Percentiles rank a stretch among this genome's conserved stretches.
These are phyloP conservation scores for Hydnomerulius pinastri DNA, from an alignment of 768 basidiomycete species.

Conservation along the genomic window DNA sequence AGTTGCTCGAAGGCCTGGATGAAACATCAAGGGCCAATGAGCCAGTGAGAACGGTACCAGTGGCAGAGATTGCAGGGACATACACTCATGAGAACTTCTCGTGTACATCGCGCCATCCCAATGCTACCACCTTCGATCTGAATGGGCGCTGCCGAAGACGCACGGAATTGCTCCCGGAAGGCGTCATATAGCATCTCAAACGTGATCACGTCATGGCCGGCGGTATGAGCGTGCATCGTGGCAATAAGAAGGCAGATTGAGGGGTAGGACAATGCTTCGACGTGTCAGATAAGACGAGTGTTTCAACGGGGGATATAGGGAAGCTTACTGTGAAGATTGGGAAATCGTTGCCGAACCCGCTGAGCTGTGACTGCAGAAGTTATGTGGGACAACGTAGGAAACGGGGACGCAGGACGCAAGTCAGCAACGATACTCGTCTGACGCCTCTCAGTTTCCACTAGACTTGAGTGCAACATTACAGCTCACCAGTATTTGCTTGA, in stretches of 20 bases:
- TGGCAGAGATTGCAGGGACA: constrained; percentile 28
- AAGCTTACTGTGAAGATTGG: constrained; percentile 54
- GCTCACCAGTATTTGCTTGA: constrained; percentile 64
- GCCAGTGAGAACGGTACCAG: constrained; percentile 3
- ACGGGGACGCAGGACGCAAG: constrained; percentile 54
- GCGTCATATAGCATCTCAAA: constrained; percentile 89
- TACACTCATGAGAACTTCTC: constrained; percentile 67
- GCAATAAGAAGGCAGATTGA: constrained; percentile 83
- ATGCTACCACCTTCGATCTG: constrained; percentile 74
- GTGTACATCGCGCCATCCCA: constrained; percentile 69
- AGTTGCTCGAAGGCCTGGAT: constrained; percentile 88
- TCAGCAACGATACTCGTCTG: constrained; percentile 48
- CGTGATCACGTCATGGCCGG: constrained; percentile 79
- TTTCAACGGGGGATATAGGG: neutral
- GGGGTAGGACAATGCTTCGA: constrained; percentile 73
- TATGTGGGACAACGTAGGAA: constrained; percentile 50
- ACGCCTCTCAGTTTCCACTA: constrained; percentile 7
- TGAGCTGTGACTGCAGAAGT: constrained; percentile 48
- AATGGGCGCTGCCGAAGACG: constrained; percentile 73
- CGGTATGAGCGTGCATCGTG: constrained; percentile 71
- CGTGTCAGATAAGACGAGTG: neutral
- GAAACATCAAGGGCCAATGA: neutral
- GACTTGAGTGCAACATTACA: neutral
- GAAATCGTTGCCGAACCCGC: constrained; percentile 54
- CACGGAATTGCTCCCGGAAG: constrained; percentile 74